phyloP scores from a whole-genome alignment of 1,139 yeast genomes.

The Wickerhamomyces sp. region DNA sequence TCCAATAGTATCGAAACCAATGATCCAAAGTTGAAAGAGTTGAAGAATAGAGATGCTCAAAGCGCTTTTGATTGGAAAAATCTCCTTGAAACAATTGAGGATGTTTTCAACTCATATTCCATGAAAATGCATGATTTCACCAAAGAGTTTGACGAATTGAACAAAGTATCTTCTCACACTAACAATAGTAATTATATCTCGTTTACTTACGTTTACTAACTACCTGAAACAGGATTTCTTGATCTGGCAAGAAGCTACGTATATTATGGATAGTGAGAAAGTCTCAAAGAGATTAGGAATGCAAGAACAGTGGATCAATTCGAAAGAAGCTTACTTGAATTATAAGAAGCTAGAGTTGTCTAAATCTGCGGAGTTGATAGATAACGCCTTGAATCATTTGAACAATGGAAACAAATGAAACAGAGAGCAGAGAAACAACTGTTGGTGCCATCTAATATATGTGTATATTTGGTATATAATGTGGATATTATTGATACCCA shows the following conservation, averaged over 20 bases:
- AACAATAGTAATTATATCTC: background rate
- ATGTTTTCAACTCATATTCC: constrained; percentile 22
- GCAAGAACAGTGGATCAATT: constrained; percentile 24
- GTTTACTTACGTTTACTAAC: constrained; percentile 9
- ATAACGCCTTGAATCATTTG: constrained; percentile 19
- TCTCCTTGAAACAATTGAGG: constrained; percentile 20
- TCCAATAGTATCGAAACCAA: background rate
- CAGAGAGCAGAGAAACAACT: background rate
- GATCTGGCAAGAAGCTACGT: constrained; percentile 26
- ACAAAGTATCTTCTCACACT: constrained; percentile 16
- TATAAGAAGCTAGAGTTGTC: constrained; percentile 19
- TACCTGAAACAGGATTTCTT: constrained; percentile 14
- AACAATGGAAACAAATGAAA: constrained; percentile 3
- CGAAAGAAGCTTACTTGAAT: constrained; percentile 21
- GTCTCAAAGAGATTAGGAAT: constrained; percentile 22
- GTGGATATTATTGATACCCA: background rate
- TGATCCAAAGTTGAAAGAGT: constrained; percentile 3
- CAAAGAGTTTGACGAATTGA: constrained; percentile 21
- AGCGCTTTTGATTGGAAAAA: constrained; percentile 21
- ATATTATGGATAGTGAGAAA: constrained; percentile 24
- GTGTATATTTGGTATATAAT: background rate
- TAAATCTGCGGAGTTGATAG: constrained; percentile 23
- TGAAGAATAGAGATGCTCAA: background rate
- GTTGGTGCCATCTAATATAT: background rate
- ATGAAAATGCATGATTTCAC: constrained; percentile 17